A percentile compares a stretch with the other conserved stretches of the same genome.
Evolutionary conservation across 2,329 filamentous ascomycete genomes (phyloP).

Genomic region (Penicillium sp.): DNA sequence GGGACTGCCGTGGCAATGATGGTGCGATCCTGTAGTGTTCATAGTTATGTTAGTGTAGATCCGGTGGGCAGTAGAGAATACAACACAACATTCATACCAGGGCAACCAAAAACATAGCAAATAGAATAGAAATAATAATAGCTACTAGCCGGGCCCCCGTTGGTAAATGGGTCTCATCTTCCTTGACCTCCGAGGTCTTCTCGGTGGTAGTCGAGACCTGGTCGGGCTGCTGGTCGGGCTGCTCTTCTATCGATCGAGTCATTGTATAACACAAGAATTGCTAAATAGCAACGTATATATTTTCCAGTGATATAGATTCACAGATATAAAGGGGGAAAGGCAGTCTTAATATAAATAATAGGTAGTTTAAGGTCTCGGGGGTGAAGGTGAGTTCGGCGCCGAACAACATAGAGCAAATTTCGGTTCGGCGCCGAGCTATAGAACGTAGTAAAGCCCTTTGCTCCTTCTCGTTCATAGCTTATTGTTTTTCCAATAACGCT

Average conservation of each 20-base stretch:
- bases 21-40: conserved; percentile 43
- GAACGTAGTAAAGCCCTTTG: not conserved
- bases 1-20: conserved; percentile 27
- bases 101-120: conserved; percentile 9
- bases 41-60: conserved; percentile 33
- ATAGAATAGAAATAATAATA: conserved; percentile 1
- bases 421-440: not conserved
- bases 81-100: not conserved
- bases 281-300: not conserved
- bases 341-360: not conserved
- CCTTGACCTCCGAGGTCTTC: not conserved
- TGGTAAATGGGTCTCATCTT: not conserved
- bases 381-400: not conserved
- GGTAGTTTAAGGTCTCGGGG: not conserved
- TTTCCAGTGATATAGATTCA: not conserved
- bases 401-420: not conserved
- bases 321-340: not conserved
- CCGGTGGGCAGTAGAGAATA: not conserved
- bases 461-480: not conserved
- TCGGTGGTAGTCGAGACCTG: not conserved
- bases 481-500: not conserved
- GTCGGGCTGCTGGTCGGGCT: not conserved
- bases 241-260: not conserved
- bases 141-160: not conserved
- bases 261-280: not conserved